phyloP scores from a whole-genome alignment of 163 green algal species.

The Chlorella variabilis region DNA sequence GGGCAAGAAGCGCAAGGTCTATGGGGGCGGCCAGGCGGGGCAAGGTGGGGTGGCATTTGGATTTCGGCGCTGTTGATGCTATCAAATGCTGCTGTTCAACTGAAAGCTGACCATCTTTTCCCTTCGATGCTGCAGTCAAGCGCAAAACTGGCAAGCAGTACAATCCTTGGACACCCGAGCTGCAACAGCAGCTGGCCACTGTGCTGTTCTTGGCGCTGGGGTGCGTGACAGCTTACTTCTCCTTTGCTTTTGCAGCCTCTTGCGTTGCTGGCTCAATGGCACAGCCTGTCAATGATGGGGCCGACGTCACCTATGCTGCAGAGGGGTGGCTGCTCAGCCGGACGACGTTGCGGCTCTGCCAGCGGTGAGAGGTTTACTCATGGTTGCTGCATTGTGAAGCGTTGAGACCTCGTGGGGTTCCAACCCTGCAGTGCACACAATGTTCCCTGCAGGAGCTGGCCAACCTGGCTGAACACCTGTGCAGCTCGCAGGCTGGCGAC shows the following conservation, averaged over 20 bases:
- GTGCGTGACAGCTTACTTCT: neutral
- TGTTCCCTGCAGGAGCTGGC: conserved; percentile 13
- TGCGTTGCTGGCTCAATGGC: no score
- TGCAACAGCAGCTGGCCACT: conserved; percentile 28
- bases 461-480: conserved; percentile 12
- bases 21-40: neutral
- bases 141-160: conserved; percentile 13
- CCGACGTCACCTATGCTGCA: no score
- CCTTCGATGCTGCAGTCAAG: conserved; percentile 10
- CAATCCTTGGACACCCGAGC: conserved; percentile 27
- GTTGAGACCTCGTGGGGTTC: no score
- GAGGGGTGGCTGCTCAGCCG: neutral
- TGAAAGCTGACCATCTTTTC: no score
- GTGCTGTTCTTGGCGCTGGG: conserved; percentile 5
- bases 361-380: neutral
- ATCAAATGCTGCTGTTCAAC: neutral
- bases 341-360: conserved; percentile 2
- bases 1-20: conserved; percentile 11
- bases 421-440: neutral
- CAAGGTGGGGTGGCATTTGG: neutral
- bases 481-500: conserved; percentile 14
- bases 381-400: neutral
- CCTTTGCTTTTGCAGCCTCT: no score
- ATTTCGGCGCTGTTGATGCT: neutral
- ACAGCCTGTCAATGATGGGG: no score